Evolutionary conservation across 257 asterid species (phyloP), one percentile per base, ranked within the genome.

Genomic region (Solanum sejunctum): DNA sequence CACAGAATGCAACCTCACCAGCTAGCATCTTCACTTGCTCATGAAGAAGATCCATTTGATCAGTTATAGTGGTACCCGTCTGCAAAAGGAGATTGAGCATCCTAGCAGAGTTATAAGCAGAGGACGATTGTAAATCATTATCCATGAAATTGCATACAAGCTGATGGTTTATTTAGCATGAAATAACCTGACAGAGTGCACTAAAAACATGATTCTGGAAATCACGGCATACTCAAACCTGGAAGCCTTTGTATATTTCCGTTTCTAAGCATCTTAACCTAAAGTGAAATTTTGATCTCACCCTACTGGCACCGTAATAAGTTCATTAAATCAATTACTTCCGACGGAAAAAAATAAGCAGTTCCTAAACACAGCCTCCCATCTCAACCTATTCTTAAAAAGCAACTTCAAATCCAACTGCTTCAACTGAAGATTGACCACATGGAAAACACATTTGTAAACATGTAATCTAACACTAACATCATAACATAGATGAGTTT

Each of bases 1-100:
- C 89, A 84, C 91, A 89, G 70, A 94, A 85, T 80, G 98, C 98
- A 85, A 93, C 92, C 92, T 94, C 98, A 16, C 98, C 97, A 87
- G 96, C 96, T 89, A 94, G 85, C 98, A 94, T 89, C 89, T 93
- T 92, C 77, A 92, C 92, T 89, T 94, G 98, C 89, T 94, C 98
- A 5, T 91, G 90, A 15, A 89, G 89, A 85, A 94, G 97, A 89
- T 94, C 98, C 94, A 93, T 93, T 90, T 94, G 98, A 91, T 94
- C 98, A 51, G 91, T 91, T 85, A 92, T 93, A 85, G 97, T 94
- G 91, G 89, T 92, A 85, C 96, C 98, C 51, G 89, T 92, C 97
- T 94, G 91, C 85, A 90, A 85, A 58, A 79, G 49, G 16, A 88
- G 55, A 87, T 85, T 85, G 6, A 83, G 56, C 63, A 80, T 70